Conservation (phyloP, 78 protist species). For the slime mould (Dictyostelium discoideum) region dicty_2.7 NC_007091.3:151001-151500, state of each 20-base stretch:
- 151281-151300: conserved; percentile 68
- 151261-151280: conserved; percentile 15
- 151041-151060: conserved; percentile 39
- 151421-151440: conserved; percentile 78
- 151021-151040: conserved; percentile 39
- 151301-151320: conserved; percentile 82
- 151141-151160: background rate
- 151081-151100: conserved; percentile 27
- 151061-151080: conserved; percentile 35
- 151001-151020: conserved; percentile 9
- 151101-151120: background rate
- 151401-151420: conserved; percentile 42
- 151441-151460: conserved; percentile 79
- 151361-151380: conserved; percentile 88
- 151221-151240: conserved; percentile 30
- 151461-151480: conserved; percentile 79
- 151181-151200: background rate
- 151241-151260: conserved; percentile 12
- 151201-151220: background rate
- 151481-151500: conserved; percentile 33
- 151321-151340: conserved; percentile 68
- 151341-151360: conserved; percentile 82
- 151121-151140: background rate
- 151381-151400: conserved; percentile 86
- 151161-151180: background rate